These are phyloP conservation scores for Viridothelium virens DNA, from an alignment of 495 filamentous ascomycete genomes.

Conservation along the genomic window DNA sequence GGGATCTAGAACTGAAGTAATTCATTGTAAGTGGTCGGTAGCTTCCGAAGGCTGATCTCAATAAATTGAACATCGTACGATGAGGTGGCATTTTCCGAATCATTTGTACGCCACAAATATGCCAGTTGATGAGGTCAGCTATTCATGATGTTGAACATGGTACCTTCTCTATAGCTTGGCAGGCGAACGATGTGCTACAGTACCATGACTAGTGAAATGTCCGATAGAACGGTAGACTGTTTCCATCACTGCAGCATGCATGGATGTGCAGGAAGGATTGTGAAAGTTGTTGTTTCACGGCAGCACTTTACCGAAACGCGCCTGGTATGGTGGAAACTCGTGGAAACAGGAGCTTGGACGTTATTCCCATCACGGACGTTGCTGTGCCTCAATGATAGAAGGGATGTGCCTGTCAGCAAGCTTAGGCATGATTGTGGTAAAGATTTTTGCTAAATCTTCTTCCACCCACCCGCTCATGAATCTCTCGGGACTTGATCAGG, in stretches of 20 bases:
- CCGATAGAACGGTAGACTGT: neutral
- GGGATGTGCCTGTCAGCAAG: neutral
- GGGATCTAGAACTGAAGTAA: neutral
- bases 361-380: neutral
- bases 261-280: neutral
- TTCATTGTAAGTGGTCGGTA: neutral
- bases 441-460: too few relatives aligned
- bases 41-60: neutral
- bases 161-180: neutral
- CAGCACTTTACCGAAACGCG: neutral
- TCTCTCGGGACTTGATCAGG: neutral
- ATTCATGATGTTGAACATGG: neutral
- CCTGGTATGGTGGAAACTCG: neutral
- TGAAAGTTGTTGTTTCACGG: neutral
- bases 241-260: neutral
- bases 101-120: too few relatives aligned
- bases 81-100: neutral
- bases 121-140: too few relatives aligned
- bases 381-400: neutral
- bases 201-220: neutral
- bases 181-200: neutral
- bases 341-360: neutral
- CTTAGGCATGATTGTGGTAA: neutral
- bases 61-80: neutral
- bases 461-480: neutral